Conservation (phyloP, 495 filamentous ascomycete genomes). For the Pseudotulostoma volvatum region DNA sequence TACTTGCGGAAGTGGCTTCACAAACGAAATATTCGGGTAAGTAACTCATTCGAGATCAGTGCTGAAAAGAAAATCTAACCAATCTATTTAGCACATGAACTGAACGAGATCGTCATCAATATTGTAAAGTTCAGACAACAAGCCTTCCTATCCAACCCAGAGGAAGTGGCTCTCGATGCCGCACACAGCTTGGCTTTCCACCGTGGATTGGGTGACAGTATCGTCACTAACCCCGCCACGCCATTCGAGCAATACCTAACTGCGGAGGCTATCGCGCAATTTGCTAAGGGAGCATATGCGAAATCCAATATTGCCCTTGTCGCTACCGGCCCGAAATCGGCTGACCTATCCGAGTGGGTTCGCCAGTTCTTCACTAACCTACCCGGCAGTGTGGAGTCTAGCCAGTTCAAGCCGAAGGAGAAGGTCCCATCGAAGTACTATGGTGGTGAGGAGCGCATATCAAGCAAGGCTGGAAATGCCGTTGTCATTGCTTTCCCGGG, state of each 20-base stretch:
- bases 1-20: conserved; percentile 79
- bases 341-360: conserved; percentile 77
- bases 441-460: conserved; percentile 84
- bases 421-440: conserved; percentile 58
- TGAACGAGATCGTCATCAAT: conserved; percentile 66
- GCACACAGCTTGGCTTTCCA: conserved; percentile 89
- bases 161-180: conserved; percentile 62
- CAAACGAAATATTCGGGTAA: conserved; percentile 73
- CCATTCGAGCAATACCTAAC: conserved; percentile 64
- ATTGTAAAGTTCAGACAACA: conserved; percentile 58
- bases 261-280: conserved; percentile 50
- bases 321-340: conserved; percentile 65
- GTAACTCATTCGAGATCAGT: conserved; percentile 12
- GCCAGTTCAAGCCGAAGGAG: conserved; percentile 24
- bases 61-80: conserved; percentile 3
- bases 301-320: conserved; percentile 85
- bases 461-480: conserved; percentile 54
- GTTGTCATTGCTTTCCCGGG: conserved; percentile 86
- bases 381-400: conserved; percentile 21
- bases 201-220: conserved; percentile 64
- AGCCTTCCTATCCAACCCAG: conserved; percentile 44
- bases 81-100: conserved; percentile 52
- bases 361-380: conserved; percentile 63
- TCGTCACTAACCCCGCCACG: conserved; percentile 50
- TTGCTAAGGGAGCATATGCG: conserved; percentile 58